Evolutionary conservation across 352 stramenopile genomes (phyloP), one percentile per base, ranked within the genome.

Genomic region (Globisporangium spiculum): DNA sequence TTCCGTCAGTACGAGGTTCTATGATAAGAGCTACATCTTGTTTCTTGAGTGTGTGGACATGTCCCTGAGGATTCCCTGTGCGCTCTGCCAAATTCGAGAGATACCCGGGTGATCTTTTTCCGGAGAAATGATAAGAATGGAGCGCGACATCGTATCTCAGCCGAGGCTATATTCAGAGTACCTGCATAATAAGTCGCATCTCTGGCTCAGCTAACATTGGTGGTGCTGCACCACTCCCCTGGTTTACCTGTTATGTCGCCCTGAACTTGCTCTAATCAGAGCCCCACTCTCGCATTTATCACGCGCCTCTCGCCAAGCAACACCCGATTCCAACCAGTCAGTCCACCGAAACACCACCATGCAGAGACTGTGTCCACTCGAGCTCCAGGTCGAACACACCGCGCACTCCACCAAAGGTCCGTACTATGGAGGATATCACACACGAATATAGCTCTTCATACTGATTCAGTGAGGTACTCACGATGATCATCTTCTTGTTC

Each of bases 291-390:
- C 1, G 18, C 55, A 60, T 60, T 60, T 44, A 22, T 14, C 41
- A n/a, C 16, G 41, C 41, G 27, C 27, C 27, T 27, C 34, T 26
- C 24, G 14, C 27, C 27, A 22, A 60, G 55, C 16, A 60, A 22
- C 41, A 50, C 16, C 4, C 16, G 41, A 50, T 9, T 50, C 8
- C 41, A 50, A 50, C 41, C 41, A n/a, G 16, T 22, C 41, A n/a
- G 24, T 1, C 60, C 6, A 44, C 27, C 44, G 34, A 55, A 62
- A 18, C 41, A 53, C 18, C 34, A 60, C 44, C 24, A 69, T 71
- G 34, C 66, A 71, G 50, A 63, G 54, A 9, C 50, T 71, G 10
- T 65, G 48, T 30, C 66, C 66, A 3, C 66, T 71, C 4, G 66
- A 71, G 48, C 50, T 71, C 20, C 48, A 71, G 41, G 10, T 66